A percentile compares a stretch with the other conserved stretches of the same genome.
phyloP scores from a whole-genome alignment of 768 basidiomycete species.

The Favolaschia claudopus region DNA sequence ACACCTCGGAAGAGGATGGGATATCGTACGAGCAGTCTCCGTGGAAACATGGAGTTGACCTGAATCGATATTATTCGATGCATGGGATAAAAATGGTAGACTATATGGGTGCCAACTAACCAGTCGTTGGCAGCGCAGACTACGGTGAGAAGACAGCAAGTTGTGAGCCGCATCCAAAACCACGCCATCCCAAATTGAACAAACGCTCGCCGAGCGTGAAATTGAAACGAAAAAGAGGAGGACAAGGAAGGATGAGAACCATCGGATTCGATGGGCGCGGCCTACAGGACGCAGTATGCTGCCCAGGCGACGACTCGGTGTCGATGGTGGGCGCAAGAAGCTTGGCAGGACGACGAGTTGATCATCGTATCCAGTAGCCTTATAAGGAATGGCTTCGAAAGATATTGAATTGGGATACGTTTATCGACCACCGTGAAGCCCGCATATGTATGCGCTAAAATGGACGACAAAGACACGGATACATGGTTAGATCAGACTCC shows the following conservation, averaged over 20 bases:
- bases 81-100: neutral
- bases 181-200: neutral
- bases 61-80: neutral
- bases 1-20: conserved; percentile 22
- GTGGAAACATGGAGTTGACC: conserved; percentile 37
- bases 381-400: no score
- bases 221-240: neutral
- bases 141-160: conserved; percentile 24
- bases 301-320: conserved; percentile 13
- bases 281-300: no score
- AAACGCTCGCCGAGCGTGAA: conserved; percentile 15
- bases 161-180: neutral
- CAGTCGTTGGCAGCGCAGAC: conserved; percentile 50
- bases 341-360: no score
- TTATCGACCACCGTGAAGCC: no score
- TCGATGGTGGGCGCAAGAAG: no score
- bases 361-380: no score
- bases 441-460: no score
- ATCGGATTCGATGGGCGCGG: no score
- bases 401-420: no score
- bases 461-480: no score
- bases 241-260: neutral
- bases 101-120: conserved; percentile 43
- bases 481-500: conserved; percentile 10
- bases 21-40: conserved; percentile 30